Evolutionary conservation across 164 flowering plant species (phyloP).

Genomic region (Paratinospora sagittata): DNA sequence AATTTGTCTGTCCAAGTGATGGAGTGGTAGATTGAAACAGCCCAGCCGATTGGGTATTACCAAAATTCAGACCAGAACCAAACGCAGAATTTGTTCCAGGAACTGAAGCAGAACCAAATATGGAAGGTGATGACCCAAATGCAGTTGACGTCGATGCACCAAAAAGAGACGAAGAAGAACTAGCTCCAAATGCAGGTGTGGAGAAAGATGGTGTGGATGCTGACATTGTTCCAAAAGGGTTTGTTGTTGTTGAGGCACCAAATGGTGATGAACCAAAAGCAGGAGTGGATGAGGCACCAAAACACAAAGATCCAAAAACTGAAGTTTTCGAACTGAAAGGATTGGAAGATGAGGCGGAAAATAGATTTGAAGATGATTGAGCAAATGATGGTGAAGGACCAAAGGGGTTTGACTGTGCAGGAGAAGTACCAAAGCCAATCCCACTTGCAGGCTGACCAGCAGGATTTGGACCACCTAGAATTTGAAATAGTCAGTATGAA

Average conservation of each 20-base stretch:
- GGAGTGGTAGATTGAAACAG: no score
- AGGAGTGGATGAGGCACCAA: no score
- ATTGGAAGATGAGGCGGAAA: conserved; percentile 53
- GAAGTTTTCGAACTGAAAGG: conserved; percentile 56
- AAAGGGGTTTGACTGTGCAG: no score
- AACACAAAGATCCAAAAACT: no score
- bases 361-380: conserved; percentile 61
- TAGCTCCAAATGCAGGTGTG: conserved; percentile 46
- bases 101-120: conserved; percentile 52
- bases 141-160: no score
- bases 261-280: conserved; percentile 38
- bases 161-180: conserved; percentile 50
- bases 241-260: conserved; percentile 12
- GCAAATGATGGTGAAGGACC: no score
- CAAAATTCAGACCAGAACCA: no score
- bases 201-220: conserved; percentile 40
- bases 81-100: conserved; percentile 22
- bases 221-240: conserved; percentile 18
- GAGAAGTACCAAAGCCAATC: no score
- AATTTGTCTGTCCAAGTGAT: no score
- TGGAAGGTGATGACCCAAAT: conserved; percentile 48
- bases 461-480: no score
- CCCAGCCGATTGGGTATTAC: no score
- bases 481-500: neutral
- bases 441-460: no score